phyloP scores from a whole-genome alignment of 768 basidiomycete genomes.

The Rhizopogon roseolus region DNA sequence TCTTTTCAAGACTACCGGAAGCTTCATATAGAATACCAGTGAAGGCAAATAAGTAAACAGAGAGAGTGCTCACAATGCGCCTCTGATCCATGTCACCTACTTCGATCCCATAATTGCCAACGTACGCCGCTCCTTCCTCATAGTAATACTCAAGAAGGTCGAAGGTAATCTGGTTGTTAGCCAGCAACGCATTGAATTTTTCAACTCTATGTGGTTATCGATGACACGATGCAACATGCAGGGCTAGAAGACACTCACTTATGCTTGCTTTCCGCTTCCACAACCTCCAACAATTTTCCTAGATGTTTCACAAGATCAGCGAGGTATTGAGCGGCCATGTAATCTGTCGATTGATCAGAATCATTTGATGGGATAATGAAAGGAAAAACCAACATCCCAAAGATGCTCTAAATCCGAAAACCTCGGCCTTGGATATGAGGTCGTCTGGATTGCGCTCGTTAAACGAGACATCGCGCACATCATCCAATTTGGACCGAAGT shows the following conservation, averaged over 20 bases:
- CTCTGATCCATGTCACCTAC: background rate
- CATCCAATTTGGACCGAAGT: background rate
- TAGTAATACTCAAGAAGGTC: background rate
- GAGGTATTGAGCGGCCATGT: background rate
- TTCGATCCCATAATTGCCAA: background rate
- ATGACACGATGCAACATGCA: background rate
- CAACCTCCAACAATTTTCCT: background rate
- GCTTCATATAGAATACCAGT: background rate
- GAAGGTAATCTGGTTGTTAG: background rate
- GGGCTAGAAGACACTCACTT: background rate
- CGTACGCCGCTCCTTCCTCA: background rate
- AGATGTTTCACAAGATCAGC: background rate
- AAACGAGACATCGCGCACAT: background rate
- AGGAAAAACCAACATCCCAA: background rate
- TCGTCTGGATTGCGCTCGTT: background rate
- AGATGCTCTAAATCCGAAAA: background rate
- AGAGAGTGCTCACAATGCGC: background rate
- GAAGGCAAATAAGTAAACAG: background rate
- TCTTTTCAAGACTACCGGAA: background rate
- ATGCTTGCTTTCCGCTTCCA: background rate
- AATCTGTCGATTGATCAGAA: background rate
- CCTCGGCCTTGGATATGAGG: background rate
- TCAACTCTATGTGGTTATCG: background rate
- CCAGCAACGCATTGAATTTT: background rate
- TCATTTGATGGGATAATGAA: background rate